Conservation (phyloP, 805 yeast species). For the Cyberlindnera nakhonratchasimensis region DNA sequence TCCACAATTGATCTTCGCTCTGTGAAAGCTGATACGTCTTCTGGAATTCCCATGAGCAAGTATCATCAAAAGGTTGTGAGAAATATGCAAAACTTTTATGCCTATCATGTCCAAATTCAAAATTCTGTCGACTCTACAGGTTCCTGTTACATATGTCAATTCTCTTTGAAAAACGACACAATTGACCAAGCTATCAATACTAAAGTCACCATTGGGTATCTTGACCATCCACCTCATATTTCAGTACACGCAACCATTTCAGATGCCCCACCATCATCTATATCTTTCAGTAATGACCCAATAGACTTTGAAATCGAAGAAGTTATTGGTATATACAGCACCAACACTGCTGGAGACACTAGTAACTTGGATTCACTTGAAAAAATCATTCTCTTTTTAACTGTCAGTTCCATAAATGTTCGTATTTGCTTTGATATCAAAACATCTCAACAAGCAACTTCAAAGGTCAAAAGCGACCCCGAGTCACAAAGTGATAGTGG, state of each 20-base stretch:
- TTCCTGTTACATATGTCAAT: constrained; percentile 2
- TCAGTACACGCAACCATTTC: not conserved
- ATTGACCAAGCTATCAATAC: not conserved
- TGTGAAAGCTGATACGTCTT: not conserved
- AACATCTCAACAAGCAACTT: not conserved
- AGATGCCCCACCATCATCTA: not conserved
- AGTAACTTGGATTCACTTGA: not conserved
- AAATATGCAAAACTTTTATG: not conserved
- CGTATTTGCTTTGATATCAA: constrained; percentile 3
- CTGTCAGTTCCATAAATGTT: not conserved
- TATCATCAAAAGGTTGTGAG: not conserved
- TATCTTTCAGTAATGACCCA: not conserved
- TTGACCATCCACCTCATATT: not conserved
- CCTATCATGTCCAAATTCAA: not conserved
- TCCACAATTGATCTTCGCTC: not conserved
- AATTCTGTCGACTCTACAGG: not conserved
- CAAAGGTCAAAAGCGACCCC: not conserved
- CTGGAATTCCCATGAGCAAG: not conserved
- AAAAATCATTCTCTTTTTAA: constrained; percentile 2
- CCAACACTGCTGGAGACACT: too few relatives aligned
- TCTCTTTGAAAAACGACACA: not conserved
- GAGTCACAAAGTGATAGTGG: not conserved
- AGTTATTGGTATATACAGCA: constrained; percentile 4
- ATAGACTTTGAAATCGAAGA: not conserved
- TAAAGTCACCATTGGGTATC: not conserved